Conservation (phyloP, 192 early-diverging fungal genomes). For the Phlyctochytrium bullatum region DNA sequence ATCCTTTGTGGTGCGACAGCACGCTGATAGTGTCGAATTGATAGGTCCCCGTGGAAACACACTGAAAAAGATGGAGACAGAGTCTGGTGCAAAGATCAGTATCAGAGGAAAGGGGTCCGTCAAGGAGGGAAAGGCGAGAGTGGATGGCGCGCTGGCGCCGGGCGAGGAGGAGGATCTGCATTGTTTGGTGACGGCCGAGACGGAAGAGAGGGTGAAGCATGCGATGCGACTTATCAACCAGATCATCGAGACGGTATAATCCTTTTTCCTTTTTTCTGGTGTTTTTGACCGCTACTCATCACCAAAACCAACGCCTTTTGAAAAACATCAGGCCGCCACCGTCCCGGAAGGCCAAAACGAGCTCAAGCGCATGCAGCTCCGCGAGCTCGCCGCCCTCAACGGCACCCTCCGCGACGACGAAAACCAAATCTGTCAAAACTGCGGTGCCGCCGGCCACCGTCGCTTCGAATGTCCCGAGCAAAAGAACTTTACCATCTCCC, state of each 20-base stretch:
- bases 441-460: constrained; percentile 83
- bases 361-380: constrained; percentile 89
- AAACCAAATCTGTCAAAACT: constrained; percentile 90
- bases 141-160: constrained; percentile 39
- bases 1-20: neutral
- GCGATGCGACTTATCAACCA: constrained; percentile 85
- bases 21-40: neutral
- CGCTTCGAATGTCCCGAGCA: constrained; percentile 88
- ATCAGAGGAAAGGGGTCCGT: constrained; percentile 95
- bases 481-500: constrained; percentile 77
- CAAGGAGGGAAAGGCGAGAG: constrained; percentile 83
- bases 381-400: constrained; percentile 92
- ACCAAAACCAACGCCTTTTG: constrained; percentile 6
- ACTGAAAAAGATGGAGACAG: constrained; percentile 91
- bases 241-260: constrained; percentile 89
- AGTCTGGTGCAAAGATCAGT: constrained; percentile 92
- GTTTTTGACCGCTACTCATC: constrained; percentile 13
- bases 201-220: constrained; percentile 81
- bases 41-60: constrained; percentile 91
- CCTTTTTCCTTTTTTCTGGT: neutral
- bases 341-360: constrained; percentile 94
- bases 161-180: constrained; percentile 79
- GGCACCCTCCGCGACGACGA: constrained; percentile 96
- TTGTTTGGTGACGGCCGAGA: constrained; percentile 85
- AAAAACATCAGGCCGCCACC: constrained; percentile 78